Conservation (phyloP, 2,329 filamentous ascomycete species). For the Lachnellula suecica region DNA sequence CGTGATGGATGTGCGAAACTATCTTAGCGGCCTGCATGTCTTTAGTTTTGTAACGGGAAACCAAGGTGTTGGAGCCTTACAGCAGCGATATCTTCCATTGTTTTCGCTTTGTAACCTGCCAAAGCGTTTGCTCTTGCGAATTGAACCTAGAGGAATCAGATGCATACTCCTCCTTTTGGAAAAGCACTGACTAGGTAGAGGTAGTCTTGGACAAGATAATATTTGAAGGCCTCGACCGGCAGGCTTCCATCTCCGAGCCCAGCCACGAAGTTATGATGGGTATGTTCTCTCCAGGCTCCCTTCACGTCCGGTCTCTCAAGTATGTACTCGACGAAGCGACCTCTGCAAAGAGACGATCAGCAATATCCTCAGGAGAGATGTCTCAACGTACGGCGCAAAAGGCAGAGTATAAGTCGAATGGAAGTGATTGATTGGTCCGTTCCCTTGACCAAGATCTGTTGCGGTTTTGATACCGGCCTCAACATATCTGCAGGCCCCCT, state of each 20-base stretch:
- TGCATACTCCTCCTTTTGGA: background rate
- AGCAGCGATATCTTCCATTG: slow-evolving; percentile 68
- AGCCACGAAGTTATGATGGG: slow-evolving; percentile 80
- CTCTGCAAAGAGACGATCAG: slow-evolving; percentile 42
- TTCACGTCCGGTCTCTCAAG: slow-evolving; percentile 74
- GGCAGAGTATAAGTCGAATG: slow-evolving; percentile 68
- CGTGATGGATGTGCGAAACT: slow-evolving; percentile 73
- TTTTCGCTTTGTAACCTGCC: slow-evolving; percentile 79
- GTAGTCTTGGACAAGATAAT: slow-evolving; percentile 91
- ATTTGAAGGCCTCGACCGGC: slow-evolving; percentile 75
- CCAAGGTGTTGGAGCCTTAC: slow-evolving; percentile 43
- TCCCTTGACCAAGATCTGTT: slow-evolving; percentile 53
- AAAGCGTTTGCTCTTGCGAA: slow-evolving; percentile 86
- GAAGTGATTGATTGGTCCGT: slow-evolving; percentile 77
- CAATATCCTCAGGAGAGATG: background rate
- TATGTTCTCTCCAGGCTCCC: slow-evolving; percentile 71
- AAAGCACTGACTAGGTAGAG: slow-evolving; percentile 68
- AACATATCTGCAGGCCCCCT: slow-evolving; percentile 67
- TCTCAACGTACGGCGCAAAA: slow-evolving; percentile 53
- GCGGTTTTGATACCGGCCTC: slow-evolving; percentile 63
- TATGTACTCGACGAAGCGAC: slow-evolving; percentile 80
- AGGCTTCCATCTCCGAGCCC: slow-evolving; percentile 74
- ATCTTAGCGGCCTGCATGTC: slow-evolving; percentile 61
- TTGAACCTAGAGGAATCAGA: slow-evolving; percentile 59
- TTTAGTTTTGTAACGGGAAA: background rate